Evolutionary conservation across 257 asterid species (phyloP).

Genomic region (Hygrophila difformis): DNA sequence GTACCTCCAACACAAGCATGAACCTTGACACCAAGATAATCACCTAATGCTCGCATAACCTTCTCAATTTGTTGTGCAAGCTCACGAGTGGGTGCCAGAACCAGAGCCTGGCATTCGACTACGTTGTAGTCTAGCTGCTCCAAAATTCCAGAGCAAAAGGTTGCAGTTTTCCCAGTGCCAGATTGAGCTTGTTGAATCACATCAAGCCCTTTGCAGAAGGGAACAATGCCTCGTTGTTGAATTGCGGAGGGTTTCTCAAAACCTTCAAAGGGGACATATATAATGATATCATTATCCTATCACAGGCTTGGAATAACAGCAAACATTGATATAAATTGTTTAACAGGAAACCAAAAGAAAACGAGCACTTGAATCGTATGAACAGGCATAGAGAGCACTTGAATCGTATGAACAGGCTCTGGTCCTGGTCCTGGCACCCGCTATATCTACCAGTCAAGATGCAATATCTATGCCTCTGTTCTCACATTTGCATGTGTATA

Average conservation of each 20-base stretch:
- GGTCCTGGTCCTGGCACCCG: no score
- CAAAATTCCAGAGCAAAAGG: slow-evolving; percentile 60
- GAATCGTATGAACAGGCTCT: no score
- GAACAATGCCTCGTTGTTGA: slow-evolving; percentile 64
- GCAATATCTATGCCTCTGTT: not conserved
- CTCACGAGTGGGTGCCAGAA: slow-evolving; percentile 61
- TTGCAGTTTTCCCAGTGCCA: slow-evolving; percentile 61
- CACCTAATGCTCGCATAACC: slow-evolving; percentile 62
- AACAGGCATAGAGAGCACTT: no score
- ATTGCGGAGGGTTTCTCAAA: slow-evolving; percentile 65
- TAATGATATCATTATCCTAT: not conserved
- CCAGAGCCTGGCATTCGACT: slow-evolving; percentile 63
- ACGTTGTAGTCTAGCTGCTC: slow-evolving; percentile 48
- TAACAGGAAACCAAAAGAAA: not conserved
- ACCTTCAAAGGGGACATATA: slow-evolving; percentile 25
- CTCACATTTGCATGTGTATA: no score
- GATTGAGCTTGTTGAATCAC: slow-evolving; percentile 62
- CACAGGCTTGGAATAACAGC: not conserved
- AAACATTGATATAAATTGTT: not conserved
- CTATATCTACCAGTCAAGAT: not conserved
- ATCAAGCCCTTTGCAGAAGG: slow-evolving; percentile 52
- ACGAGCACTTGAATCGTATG: not conserved
- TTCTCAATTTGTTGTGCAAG: slow-evolving; percentile 63
- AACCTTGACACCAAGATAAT: slow-evolving; percentile 55
- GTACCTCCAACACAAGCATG: slow-evolving; percentile 67